Base-by-base conservation (phyloP, 306 rosid genomes). In the Pyrus communis region DNA sequence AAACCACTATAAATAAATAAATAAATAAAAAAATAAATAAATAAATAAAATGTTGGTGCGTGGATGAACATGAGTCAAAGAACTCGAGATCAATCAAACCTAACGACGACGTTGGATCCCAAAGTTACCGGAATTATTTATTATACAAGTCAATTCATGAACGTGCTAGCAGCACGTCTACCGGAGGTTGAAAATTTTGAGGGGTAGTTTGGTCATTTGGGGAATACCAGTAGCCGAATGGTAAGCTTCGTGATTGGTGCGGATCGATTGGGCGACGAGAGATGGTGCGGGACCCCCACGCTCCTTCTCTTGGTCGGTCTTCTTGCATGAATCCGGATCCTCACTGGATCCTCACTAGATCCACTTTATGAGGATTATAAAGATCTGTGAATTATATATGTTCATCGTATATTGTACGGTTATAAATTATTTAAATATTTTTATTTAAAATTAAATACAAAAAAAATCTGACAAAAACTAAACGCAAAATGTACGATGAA, bases 161-260 rank as follows among this genome's bases (percentile, higher is more conserved):
- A 43, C 33, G 23, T 43, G 30, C 22, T 27, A 60, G 22, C 60
- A 11, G 77, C 77, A 74, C 46, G 60, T 61, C 58, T 60, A 74
- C 60, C 65, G 59, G 21, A 15, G 7, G 67, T 40, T 23, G 13
- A 40, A 61, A 63, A 6, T 18, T 33, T 28, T 17, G 3, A 59
- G 45, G 75, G 75, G 25, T 67, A 66, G 0, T 71, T 58, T 22
- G 10, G 78, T 58, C 79, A 65, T 65, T 66, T 23, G 15, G 2
- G 0, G 0, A 57, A 69, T 3, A 33, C n/a, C 58, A 21, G 7
- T 45, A 67, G 67, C 84, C 83, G 70, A 82, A 81, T 78, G 22
- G 60, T 72, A 17, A 65, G 80, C 60, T 70, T 83, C 79, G 78
- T 82, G 85, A 88, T 83, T 83, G 82, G 42, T 23, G 81, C 73